Evolutionary conservation across 495 filamentous ascomycete species (phyloP).

Genomic region (Pyrenopolyporus hunteri): DNA sequence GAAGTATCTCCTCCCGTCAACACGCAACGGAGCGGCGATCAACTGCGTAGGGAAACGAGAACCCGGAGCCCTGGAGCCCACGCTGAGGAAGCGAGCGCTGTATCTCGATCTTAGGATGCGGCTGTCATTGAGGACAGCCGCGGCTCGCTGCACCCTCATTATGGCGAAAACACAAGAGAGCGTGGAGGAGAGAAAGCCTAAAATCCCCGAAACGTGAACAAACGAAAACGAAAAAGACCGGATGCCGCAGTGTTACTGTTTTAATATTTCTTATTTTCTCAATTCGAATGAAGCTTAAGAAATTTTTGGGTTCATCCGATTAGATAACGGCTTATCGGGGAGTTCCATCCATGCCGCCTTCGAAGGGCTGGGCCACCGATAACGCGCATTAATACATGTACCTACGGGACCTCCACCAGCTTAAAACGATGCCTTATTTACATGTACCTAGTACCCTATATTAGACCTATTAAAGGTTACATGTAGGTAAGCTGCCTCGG

Average conservation of each 20-base stretch:
- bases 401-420: too few species aligned
- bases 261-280: slow-evolving; percentile 15
- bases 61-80: slow-evolving; percentile 27
- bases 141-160: slow-evolving; percentile 54
- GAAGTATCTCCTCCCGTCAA: slow-evolving; percentile 41
- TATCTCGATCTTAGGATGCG: slow-evolving; percentile 42
- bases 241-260: slow-evolving; percentile 6
- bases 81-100: slow-evolving; percentile 43
- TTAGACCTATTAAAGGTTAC: too few species aligned
- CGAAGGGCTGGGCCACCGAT: too few species aligned
- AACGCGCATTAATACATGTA: too few species aligned
- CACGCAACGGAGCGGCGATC: slow-evolving; percentile 40
- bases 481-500: too few species aligned
- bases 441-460: too few species aligned
- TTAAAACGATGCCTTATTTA: too few species aligned
- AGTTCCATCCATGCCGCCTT: too few species aligned
- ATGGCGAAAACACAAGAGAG: slow-evolving; percentile 31
- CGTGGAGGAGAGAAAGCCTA: slow-evolving; percentile 33
- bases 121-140: slow-evolving; percentile 50
- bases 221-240: slow-evolving; percentile 9
- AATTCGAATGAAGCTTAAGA: slow-evolving; percentile 30
- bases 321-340: slow-evolving; percentile 32
- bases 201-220: slow-evolving; percentile 23
- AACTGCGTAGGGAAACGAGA: slow-evolving; percentile 25
- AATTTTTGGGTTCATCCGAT: slow-evolving; percentile 44